Conservation (phyloP, 805 yeast genomes). For the Saccharomycopsis amapae region DNA sequence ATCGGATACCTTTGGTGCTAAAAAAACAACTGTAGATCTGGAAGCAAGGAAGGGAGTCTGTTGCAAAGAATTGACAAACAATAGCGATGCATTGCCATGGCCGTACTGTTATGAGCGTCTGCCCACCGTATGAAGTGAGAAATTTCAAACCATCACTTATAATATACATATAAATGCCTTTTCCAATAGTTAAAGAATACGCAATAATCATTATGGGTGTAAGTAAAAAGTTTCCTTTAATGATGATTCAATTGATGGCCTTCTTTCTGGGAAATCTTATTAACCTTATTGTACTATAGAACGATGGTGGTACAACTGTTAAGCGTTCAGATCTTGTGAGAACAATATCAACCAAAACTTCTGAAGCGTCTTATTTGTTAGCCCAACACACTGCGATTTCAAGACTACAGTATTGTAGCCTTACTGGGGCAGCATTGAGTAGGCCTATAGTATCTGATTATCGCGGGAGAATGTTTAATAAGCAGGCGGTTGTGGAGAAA, state of each 20-base stretch:
- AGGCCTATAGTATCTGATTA: conserved; percentile 61
- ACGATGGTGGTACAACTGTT: conserved; percentile 22
- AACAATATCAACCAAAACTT: conserved; percentile 3
- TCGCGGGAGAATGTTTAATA: conserved; percentile 57
- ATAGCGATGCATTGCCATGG: no score
- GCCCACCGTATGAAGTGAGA: no score
- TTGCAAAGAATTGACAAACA: no score
- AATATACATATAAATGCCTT: no score
- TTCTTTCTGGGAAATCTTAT: no score
- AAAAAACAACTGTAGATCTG: no score
- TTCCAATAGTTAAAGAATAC: no score
- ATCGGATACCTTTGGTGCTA: no score
- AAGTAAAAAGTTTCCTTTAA: neutral
- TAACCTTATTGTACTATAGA: no score
- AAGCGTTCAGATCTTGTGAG: conserved; percentile 19
- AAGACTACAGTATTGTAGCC: conserved; percentile 33
- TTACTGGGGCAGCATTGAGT: conserved; percentile 37
- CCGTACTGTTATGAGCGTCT: no score
- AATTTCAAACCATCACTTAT: no score
- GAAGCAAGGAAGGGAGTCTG: no score
- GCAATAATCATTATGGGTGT: neutral
- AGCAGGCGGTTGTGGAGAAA: conserved; percentile 53
- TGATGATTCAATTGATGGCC: neutral
- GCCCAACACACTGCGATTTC: conserved; percentile 1
- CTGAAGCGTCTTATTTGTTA: conserved; percentile 12